Base-by-base conservation (phyloP, 2,329 filamentous ascomycete genomes). In the Chaetomium olivaceum region DNA sequence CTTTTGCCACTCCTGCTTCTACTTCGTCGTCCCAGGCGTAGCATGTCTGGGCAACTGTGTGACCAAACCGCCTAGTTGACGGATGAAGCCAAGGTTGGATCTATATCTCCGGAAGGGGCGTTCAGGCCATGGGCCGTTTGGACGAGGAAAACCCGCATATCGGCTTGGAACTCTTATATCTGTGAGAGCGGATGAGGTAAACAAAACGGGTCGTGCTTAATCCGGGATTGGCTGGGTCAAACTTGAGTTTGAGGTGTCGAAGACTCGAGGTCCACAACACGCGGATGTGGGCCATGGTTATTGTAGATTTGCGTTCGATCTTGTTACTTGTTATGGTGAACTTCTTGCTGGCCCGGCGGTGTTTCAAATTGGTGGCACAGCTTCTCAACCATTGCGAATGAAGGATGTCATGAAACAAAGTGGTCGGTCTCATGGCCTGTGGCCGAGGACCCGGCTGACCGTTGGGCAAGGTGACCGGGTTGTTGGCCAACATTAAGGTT, bases 101-200 rank as follows among this genome's bases (percentile, higher is more conserved):
- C 69, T 71, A 64, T 68, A 71, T 14, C 71, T 27, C 70, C 70
- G 19, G 70, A 71, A 12, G 70, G 69, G 21, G 71, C 66, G n/a
- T 63, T 62, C 55, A 72, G 58, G 23, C 71, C 71, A 31, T 71
- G 67, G 3, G 71, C 71, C 4, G 71, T 72, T 64, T 72, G 71
- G 8, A 71, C 68, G 27, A 72, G 68, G 39, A 72, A 62, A 19
- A 72, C 67, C 8, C 71, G 68, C 66, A 71, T 68, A 12, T 19
- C 46, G 8, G 5, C n/a, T 56, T 50, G 14, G 4, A 33, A 8
- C 46, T 19, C 46, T 23, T 23, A n/a, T 48, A 5, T 1, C 12
- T 43, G 16, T 43, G 1, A 6, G 14, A 43, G 39, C 4, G 8
- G 12, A 23, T 25, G n/a, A 27, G 9, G 33, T 36, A 12, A 36